Percentiles rank a stretch among this genome's conserved stretches.
Evolutionary conservation across 1,284 basidiomycete species (phyloP).

Genomic region (Rhodofomes roseus): DNA sequence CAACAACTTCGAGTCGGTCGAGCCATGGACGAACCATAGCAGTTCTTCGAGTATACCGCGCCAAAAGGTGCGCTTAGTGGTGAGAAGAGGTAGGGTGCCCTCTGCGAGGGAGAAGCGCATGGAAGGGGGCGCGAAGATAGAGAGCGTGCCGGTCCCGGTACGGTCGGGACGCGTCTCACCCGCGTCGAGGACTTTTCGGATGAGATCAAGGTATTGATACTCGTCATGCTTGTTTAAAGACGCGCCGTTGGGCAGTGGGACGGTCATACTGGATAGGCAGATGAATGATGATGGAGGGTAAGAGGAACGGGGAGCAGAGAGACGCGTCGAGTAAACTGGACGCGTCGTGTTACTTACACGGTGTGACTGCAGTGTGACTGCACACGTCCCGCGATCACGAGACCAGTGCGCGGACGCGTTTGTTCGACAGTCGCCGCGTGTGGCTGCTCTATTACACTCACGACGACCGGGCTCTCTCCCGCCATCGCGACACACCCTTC

Average conservation of each 20-base stretch:
- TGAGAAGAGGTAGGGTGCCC: slow-evolving; percentile 81
- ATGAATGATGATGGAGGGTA: not conserved
- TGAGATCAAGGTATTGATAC: slow-evolving; percentile 81
- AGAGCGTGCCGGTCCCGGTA: slow-evolving; percentile 89
- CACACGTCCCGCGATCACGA: not conserved
- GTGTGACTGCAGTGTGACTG: not conserved
- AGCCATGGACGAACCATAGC: slow-evolving; percentile 91
- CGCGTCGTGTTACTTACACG: not conserved
- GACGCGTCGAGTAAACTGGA: not conserved
- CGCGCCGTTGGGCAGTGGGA: not conserved
- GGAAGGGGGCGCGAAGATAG: slow-evolving; percentile 85
- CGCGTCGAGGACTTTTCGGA: slow-evolving; percentile 66
- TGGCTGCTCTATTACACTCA: not conserved
- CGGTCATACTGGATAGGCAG: not conserved
- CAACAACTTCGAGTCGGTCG: slow-evolving; percentile 79
- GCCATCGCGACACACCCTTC: not conserved
- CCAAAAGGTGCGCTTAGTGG: slow-evolving; percentile 93
- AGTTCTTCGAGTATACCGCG: slow-evolving; percentile 94
- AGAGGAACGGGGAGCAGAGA: not conserved
- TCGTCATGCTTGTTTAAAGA: slow-evolving; percentile 59
- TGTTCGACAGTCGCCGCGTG: not conserved
- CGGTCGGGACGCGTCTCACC: slow-evolving; percentile 84
- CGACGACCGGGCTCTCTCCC: not conserved
- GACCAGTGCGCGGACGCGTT: not conserved
- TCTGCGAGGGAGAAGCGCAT: slow-evolving; percentile 83